Evolutionary conservation across 228 moss, liverwort and hornwort species (phyloP), one percentile per base, ranked within the genome.

Genomic region (Sphagnum magellanicum): DNA sequence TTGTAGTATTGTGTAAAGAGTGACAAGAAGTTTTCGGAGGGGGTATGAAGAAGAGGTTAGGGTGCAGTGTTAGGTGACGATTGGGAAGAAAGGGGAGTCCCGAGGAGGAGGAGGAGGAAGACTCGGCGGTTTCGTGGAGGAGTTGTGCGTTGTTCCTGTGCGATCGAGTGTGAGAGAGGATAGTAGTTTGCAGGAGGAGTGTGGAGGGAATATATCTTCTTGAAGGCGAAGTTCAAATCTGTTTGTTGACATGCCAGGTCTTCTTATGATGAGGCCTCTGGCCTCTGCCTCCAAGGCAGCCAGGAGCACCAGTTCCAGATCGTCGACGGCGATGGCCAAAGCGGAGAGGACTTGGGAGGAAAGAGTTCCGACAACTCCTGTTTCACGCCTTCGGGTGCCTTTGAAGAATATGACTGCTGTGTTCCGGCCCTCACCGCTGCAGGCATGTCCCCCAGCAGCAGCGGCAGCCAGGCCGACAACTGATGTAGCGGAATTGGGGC

Each of bases 211-310:
- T 32, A 32, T 32, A 32, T 32, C 32, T 32, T 32, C 32, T 32
- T 32, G 32, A 32, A 32, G 32, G 32, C 32, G 1, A 32, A 32
- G 3, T 32, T 32, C 32, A 32, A 32, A 32, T 32, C 32, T 32
- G 32, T 32, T 32, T 32, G 77, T 75, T 71, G 67, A 49, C 74
- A 93, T 93, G 93, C 89, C 93, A 65, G 83, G 80, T 46, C 72
- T 94, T 59, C 70, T 89, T 48, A 88, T 86, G 11, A 76, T 80
- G 73, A 76, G 90, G 61, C 82, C 91, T 70, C 63, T 88, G 6
- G 78, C 80, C 6, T 74, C 81, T 4, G 77, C 77, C 14, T 75
- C 88, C 48, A 88, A 86, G 64, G 55, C 77, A 5, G 51, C 67
- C 60, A 88, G 79, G 64, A 63, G 77, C 55, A 57, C 76, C 10